Base-by-base conservation (phyloP, 2,329 filamentous ascomycete species). In the Aspergillus udagawae region DNA sequence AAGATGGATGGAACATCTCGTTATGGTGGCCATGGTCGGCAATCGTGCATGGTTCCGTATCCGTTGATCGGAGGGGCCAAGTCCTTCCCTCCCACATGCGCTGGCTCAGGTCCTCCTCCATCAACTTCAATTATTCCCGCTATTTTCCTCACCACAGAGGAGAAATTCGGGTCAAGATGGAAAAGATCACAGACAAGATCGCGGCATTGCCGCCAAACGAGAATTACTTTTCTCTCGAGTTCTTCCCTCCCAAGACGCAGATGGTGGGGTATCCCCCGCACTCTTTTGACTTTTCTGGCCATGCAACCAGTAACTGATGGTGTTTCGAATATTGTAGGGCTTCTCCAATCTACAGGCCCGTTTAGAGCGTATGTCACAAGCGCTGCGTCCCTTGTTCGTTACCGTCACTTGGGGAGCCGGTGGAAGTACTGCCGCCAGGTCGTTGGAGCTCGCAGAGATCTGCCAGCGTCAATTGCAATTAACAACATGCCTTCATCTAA, bases 341-440 rank as follows among this genome's bases (percentile, higher is more conserved):
- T 95, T 94, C 69, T 88, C 91, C 61, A 99, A 99, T 75, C 86
- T 99, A 55, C 90, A 93, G 72, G 90, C 90, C 63, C 92, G 94
- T 71, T 86, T 99, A 58, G 90, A 95, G 73, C 91, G 94, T 72
- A 97, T 99, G 94, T 87, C 94, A 51, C 86, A 91, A 63, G 92
- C 91, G 14, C 82, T 99, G 57, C 88, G 90, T 14, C 94, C 94
- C 47, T 83, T 97, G 49, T 99, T 99, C 71, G 91, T 99, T 60
- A 97, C 92, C 57, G 92, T 99, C 52, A 99, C 94, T 53, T 99
- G 94, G 94, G 94, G 94, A 52, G 94, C 94, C 27, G 94, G 94
- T 59, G 94, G 94, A 53, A 95, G 90, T 63, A 99, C 94, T 0
- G 88, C 92, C 4, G 84, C 85, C 56, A 96, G 96, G 78, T 96